Base-by-base conservation (phyloP, 805 yeast species). In the Starmerella vaccinii region DNA sequence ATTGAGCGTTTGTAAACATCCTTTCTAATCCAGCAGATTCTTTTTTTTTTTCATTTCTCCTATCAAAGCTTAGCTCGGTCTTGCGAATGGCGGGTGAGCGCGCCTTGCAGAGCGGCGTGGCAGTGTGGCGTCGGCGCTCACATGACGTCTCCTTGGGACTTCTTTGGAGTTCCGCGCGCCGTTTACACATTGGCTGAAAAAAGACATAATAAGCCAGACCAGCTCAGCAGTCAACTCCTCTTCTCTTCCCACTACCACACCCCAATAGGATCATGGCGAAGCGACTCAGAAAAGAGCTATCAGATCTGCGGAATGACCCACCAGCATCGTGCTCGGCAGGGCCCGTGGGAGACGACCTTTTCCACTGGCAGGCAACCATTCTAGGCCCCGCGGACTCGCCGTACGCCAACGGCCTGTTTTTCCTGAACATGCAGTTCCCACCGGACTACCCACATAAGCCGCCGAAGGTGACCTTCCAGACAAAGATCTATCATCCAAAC, bases 301-400 rank as follows among this genome's bases (percentile, higher is more conserved):
- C 82, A 63, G 98, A 92, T 70, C 77, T 90, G 66, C 96, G 96
- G 68, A 83, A 87, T 76, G 98, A 90, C 68, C 98, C 98, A 57
- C 97, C 97, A 63, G 84, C 97, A 56, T 89, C 96, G 42, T 92
- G 97, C 72, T 88, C 97, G 22, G 98, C 98, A 10, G 98, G 98
- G 38, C 98, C 98, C 61, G 92, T 87, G 42, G 97, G 97, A 44
- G 97, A 92, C 63, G 98, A 90, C 69, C 74, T 90, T 65, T 92
- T 84, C 73, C 97, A 90, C 75, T 92, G 98, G 98, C 97, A 92
- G 73, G 98, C 97, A 38, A 89, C 97, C 40, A 92, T 92, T 68
- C 87, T 92, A 94, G 98, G 98, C 46, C 98, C 98, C 47, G 78
- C 95, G 60, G 97, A 92, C 71, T 85, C 96, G 44, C 75, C 85